Evolutionary conservation across 2,329 filamentous ascomycete species (phyloP), one percentile per base, ranked within the genome.

Genomic region (Talaromyces sp.): DNA sequence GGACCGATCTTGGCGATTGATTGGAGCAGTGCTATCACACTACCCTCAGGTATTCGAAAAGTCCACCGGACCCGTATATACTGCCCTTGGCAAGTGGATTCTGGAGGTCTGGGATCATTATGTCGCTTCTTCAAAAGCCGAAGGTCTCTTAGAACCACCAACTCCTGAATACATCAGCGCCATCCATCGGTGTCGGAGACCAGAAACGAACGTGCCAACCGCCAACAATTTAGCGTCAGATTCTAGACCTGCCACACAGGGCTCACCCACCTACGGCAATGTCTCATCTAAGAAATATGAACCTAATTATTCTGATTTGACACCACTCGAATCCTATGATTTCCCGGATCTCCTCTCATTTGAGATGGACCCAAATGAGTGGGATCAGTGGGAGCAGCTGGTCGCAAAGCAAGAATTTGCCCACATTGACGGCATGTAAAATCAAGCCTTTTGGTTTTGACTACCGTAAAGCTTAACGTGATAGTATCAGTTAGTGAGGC

Each of bases 321-420:
- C 13, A n/a, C 49, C 17, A 19, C 17, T 53, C 25, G 25, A 53
- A 17, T 27, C 49, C 15, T 30, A 53, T 30, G 49, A 53, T 30
- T 70, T 69, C 44, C 60, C 65, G 2, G 62, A 68, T 57, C 55
- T 69, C 17, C 32, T 68, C 3, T 69, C 69, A 15, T 71, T 70
- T 27, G 69, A 72, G 32, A 64, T 68, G 63, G 65, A 72, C 36
- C 64, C 68, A 11, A 65, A 67, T 59, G 68, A 70, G 58, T 72
- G 70, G 70, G 7, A 65, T 13, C 69, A 71, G 55, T 72, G 70
- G 70, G 70, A 72, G 22, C 70, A 68, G 25, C 55, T 72, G 32
- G 32, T 65, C 55, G 57, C 65, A 49, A 66, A 63, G 25, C 67
- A 53, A 30, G 49, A 30, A n/a, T n/a, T 53, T 30, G 15, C 49